Base-by-base conservation (phyloP, 2,329 filamentous ascomycete genomes). In the Scleromitrula shiraiana region DNA sequence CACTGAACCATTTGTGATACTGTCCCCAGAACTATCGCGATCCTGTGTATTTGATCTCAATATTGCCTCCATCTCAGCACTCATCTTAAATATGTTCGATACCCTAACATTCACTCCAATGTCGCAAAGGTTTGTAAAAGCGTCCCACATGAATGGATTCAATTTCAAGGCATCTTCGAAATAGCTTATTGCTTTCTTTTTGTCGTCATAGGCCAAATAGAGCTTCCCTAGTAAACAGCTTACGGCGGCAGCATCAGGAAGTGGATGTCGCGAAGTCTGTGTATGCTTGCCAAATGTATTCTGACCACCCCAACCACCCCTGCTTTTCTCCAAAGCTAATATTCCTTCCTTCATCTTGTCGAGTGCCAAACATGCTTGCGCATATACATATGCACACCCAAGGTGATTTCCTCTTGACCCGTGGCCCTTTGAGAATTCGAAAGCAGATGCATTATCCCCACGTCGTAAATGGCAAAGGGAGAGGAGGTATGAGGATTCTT, bases 61-160 rank as follows among this genome's bases (percentile, higher is more conserved):
- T 41, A 74, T 65, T 22, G 70, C 68, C 46, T 77, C 67, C 66
- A 85, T 75, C 53, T 85, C 82, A 19, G 76, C 69, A 14, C 77
- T 88, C 58, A 85, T 70, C 63, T 82, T 88, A 70, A 95, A 98
- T 53, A 96, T 85, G 60, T 94, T 95, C 22, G 82, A 77, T 8
- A 93, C 81, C 48, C 86, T 82, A 46, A 97, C 76, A 56, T 82
- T 82, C 37, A 88, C 83, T 4, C 88, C 87, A 82, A 79, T 87
- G 62, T 96, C 89, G 64, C 90, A 95, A 7, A 98, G 75, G 14
- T 80, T 84, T 19, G 83, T 82, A 60, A 97, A 97, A 0, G 91
- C 90, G 71, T 98, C 93, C 93, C 93, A 98, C 78, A 95, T 93
- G 67, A 97, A 91, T 1, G 93, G 90, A 61, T 97, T 98, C 46